Base-by-base conservation (phyloP, 495 filamentous ascomycete species). In the Stereocaulon alpinum region DNA sequence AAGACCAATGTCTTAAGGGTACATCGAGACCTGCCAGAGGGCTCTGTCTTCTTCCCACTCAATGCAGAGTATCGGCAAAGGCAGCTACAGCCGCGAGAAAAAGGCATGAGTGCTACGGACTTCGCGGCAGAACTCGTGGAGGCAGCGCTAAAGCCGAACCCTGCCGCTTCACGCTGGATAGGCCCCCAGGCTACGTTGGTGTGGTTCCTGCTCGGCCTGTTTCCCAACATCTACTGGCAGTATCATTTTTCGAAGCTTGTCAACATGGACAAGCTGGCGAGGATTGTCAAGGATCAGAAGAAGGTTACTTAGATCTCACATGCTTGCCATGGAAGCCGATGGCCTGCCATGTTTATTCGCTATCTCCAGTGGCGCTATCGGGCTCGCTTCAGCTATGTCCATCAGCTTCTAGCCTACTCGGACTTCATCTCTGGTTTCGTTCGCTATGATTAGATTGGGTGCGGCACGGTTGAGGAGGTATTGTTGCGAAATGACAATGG, bases 51-150 rank as follows among this genome's bases (percentile, higher is more conserved):
- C 63, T 22, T 70, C 1, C 76, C 79, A 0, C 73, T 86, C 42
- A 70, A 75, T 18, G 71, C 62, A 9, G 74, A 80, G 47, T 87
- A 81, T 67, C 62, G 69, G 56, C 68, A 71, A 48, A 71, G 83
- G 20, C 72, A 81, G 47, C 74, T 59, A 41, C 79, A 86, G 68
- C 81, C 78, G 57, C 83, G 86, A 66, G 68, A 78, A 30, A 73
- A 73, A 29, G 79, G 76, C 0, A 82, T 84, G 77, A 61, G 72
- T 4, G 70, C 73, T 51, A 68, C 73, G 6, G 63, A 59, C 22
- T 87, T 86, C 72, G 84, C 84, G 1, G 66, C 68, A 43, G 76
- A 75, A 30, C 81, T 85, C 6, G 84, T 86, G 3, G 61, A 59
- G 10, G 74, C 82, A 57, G 73, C 84, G 17, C 64, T 84, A 58